Conservation (phyloP, 2,329 filamentous ascomycete species). For the Penicillium sp. region DNA sequence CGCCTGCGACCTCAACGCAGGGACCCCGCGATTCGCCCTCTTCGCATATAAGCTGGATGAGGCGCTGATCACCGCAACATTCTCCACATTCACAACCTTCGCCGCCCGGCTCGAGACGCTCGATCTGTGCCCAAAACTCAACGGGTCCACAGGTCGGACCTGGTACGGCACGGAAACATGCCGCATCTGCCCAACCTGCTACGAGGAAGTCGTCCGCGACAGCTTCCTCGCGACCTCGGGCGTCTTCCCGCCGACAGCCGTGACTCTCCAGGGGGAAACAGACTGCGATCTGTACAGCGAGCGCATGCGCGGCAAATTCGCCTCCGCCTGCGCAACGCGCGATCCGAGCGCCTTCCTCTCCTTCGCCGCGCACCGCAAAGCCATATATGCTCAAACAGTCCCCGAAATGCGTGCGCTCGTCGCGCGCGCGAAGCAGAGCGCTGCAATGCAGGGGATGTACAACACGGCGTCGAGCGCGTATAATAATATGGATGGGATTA, state of each 20-base stretch:
- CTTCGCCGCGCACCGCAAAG: background rate
- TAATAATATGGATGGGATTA: background rate
- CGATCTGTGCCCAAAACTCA: background rate
- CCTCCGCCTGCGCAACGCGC: background rate
- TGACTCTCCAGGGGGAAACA: background rate
- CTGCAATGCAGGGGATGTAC: background rate
- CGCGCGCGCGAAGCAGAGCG: background rate
- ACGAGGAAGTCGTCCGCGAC: background rate
- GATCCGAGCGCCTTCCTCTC: background rate
- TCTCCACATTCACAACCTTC: background rate
- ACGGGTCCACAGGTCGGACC: too few relatives aligned
- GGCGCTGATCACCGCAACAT: background rate
- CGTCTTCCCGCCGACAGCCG: background rate
- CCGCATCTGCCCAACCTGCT: background rate
- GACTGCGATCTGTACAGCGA: background rate
- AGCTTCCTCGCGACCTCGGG: background rate
- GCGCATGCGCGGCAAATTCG: background rate
- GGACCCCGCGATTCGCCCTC: background rate
- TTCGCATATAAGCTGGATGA: background rate
- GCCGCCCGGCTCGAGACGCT: too few relatives aligned
- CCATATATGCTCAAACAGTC: background rate
- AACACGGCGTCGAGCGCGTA: background rate
- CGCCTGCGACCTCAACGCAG: background rate
- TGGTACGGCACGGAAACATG: background rate
- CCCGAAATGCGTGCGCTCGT: background rate